phyloP scores from a whole-genome alignment of 108 stramenopile species.

The Schizochytrium sp. region DNA sequence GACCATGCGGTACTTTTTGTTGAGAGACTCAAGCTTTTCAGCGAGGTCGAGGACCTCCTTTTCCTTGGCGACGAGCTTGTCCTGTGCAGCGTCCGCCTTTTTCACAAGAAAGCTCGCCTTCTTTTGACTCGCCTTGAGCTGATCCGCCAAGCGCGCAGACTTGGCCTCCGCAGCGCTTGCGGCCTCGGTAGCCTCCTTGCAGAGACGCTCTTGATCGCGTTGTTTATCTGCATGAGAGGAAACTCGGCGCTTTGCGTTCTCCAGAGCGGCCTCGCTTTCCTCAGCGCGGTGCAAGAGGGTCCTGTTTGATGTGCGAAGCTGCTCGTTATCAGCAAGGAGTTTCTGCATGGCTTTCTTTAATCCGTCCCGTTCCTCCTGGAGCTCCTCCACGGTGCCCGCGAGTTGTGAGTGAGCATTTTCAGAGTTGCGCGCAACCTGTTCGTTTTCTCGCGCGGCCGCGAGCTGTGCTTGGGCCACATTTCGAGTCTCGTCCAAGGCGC shows the following conservation, averaged over 20 bases:
- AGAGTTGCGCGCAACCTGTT: background rate
- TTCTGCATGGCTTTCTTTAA: background rate
- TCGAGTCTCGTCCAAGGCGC: background rate
- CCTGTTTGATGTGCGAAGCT: background rate
- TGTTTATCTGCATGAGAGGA: background rate
- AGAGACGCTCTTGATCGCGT: background rate
- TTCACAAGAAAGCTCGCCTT: background rate
- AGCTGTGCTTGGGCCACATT: background rate
- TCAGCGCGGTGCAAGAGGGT: background rate
- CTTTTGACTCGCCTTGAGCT: background rate
- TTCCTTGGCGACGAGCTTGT: background rate
- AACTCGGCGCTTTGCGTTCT: background rate
- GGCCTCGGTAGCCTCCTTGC: background rate
- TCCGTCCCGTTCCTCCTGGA: background rate
- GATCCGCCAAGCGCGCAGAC: background rate
- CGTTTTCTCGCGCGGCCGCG: background rate
- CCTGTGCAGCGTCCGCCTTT: background rate
- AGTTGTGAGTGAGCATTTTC: background rate
- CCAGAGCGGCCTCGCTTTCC: background rate
- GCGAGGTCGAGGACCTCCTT: background rate
- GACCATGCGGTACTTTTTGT: slow-evolving; percentile 10
- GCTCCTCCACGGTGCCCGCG: background rate
- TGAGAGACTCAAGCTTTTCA: background rate
- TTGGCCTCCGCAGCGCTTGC: background rate
- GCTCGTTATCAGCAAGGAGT: background rate